Evolutionary conservation across 2,329 filamentous ascomycete genomes (phyloP), one percentile per base, ranked within the genome.

Genomic region (Tolypocladium cylindrosporum): DNA sequence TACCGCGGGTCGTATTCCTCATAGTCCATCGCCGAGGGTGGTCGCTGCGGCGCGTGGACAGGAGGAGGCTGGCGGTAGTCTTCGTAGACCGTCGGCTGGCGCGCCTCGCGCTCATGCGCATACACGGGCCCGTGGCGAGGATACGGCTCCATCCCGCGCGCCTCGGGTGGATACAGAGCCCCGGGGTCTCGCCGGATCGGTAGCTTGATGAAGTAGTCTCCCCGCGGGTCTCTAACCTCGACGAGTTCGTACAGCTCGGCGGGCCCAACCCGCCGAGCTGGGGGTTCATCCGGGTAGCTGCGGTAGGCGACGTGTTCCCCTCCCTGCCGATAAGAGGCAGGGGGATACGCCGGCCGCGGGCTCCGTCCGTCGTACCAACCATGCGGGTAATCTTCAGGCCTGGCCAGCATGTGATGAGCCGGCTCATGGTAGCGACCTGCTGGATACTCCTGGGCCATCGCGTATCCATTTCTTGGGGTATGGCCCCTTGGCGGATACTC

Each of bases 1-100:
- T 72, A 72, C 51, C 71, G 71, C 31, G 76, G 75, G 56, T 79
- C 76, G 55, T 80, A 79, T 60, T 77, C 75, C 57, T 77, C 74
- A 55, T 72, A 62, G 58, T 58, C 61, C 27, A 50, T 53, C 24
- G 54, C 7, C 41, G 3, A 48, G 5, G 40, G 51, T 16, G 31
- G 50, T 37, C 16, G 53, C 24, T 21, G 53, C 31, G 7, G 54
- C 24, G 19, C 19, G 31, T 36, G 34, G 34, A 19, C 31, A 52
- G 16, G 27, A n/a, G 48, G 16, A 13, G 31, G 48, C 48, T 37
- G 48, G 4, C 31, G 48, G 48, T 41, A 31, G 51, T 24, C 42
- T 8, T 37, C 48, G 16, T 53, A 42, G 36, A 34, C n/a, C 2
- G 48, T 11, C 34, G 37, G 4, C 39, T 14, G 41, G 16, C 56